A percentile compares a stretch with the other conserved stretches of the same genome.
phyloP scores from a whole-genome alignment of 768 basidiomycete species.

The Termitomyces sp. region DNA sequence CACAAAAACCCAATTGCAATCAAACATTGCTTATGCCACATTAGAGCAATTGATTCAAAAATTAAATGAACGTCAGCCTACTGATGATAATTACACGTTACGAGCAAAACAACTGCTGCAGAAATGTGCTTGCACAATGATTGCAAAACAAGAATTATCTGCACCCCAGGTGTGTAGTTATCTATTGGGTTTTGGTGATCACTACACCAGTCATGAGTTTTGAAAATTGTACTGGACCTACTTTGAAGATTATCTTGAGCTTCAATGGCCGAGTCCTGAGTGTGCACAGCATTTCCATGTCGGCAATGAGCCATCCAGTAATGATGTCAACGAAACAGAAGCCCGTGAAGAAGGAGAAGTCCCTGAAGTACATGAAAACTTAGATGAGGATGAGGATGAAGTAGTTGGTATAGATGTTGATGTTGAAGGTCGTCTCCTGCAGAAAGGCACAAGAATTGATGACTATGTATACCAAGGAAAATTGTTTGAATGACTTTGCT shows the following conservation, averaged over 20 bases:
- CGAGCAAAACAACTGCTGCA: constrained; percentile 33
- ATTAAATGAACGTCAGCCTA: constrained; percentile 18
- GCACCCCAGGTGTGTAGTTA: constrained; percentile 35
- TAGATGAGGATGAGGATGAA: too few relatives aligned
- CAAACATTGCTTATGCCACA: constrained; percentile 39
- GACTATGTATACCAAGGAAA: too few relatives aligned
- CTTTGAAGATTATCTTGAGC: constrained; percentile 21
- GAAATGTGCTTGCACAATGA: constrained; percentile 35
- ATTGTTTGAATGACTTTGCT: too few relatives aligned
- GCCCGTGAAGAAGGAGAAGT: too few relatives aligned
- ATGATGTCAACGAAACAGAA: too few relatives aligned
- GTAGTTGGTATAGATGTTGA: too few relatives aligned
- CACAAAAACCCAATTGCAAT: constrained; percentile 39
- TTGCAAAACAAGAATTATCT: constrained; percentile 39
- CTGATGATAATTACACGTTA: constrained; percentile 15
- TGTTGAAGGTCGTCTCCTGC: too few relatives aligned
- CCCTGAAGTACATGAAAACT: too few relatives aligned
- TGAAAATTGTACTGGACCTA: constrained; percentile 32
- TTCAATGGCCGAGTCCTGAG: too few relatives aligned
- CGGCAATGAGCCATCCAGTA: too few relatives aligned
- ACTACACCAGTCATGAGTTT: constrained; percentile 36
- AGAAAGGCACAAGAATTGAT: too few relatives aligned
- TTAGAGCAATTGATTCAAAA: constrained; percentile 32
- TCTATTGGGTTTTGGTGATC: constrained; percentile 33
- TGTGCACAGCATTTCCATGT: too few relatives aligned